Percentiles rank a stretch among this genome's conserved stretches.
Conservation (phyloP, 2,329 filamentous ascomycete genomes). For the Trichoderma afroharzianum region DNA sequence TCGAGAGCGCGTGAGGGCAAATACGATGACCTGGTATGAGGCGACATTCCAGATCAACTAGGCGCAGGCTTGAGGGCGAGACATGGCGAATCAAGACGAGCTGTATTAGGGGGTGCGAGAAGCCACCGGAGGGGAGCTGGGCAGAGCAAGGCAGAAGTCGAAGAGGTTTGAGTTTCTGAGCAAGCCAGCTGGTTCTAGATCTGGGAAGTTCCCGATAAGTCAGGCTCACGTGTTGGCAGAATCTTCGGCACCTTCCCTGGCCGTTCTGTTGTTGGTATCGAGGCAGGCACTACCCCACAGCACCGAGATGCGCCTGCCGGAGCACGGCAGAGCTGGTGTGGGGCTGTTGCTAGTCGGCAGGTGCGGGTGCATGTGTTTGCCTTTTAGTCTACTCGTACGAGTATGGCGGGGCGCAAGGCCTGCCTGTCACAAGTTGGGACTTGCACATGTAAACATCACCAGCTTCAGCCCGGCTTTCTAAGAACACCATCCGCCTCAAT, state of each 20-base stretch:
- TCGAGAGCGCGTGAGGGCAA: neutral
- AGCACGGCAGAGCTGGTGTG: neutral
- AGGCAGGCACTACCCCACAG: neutral
- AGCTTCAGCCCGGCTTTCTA: neutral
- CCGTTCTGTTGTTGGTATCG: neutral
- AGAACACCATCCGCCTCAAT: neutral
- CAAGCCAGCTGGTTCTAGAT: neutral
- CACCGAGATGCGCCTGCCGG: constrained; percentile 4
- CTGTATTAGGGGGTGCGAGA: neutral
- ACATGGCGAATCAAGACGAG: constrained; percentile 4
- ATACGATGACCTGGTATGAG: constrained; percentile 6
- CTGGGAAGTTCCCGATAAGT: neutral
- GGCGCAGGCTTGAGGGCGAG: neutral
- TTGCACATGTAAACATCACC: neutral
- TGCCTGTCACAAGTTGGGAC: neutral
- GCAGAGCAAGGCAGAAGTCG: neutral
- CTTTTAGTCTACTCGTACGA: neutral
- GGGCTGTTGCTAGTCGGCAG: neutral
- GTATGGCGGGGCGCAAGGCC: neutral
- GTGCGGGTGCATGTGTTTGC: neutral
- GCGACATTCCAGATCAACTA: constrained; percentile 14
- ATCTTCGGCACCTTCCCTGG: neutral
- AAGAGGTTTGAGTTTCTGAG: neutral
- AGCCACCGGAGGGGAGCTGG: neutral
- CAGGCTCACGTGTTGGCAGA: neutral